Evolutionary conservation across 2,329 filamentous ascomycete species (phyloP), one percentile per base, ranked within the genome.

Genomic region (Fusarium nanum): DNA sequence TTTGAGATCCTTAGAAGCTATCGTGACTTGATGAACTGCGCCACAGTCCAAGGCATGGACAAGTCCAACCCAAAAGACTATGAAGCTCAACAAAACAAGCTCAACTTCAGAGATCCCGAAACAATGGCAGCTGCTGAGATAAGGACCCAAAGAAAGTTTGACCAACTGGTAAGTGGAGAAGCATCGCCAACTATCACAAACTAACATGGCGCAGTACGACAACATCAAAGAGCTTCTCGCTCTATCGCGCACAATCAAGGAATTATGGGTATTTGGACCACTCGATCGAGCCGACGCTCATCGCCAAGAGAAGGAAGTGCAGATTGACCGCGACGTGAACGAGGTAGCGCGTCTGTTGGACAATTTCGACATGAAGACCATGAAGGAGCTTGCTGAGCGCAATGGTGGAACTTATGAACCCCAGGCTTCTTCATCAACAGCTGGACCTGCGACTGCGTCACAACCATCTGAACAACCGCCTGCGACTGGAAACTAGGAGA

Each of bases 101-200:
- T 76, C 37, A 77, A 77, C 65, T 81, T 78, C 58, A 78, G 79
- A 62, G 81, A 80, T 58, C 81, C 81, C 0, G 79, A 83, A 55
- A 77, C 80, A 64, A 80, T 83, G 60, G 80, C 82, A 52, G 81
- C 83, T 30, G 77, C 79, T 7, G 80, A 81, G 45, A 80, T 84
- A 30, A 81, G 81, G 40, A 82, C 83, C 77, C 81, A 82, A 74
- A 80, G 82, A 72, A 82, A 83, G 55, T 84, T 84, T 52, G 81
- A 84, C 58, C 80, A 80, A 5, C 72, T 84, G 18, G 81, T 83
- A 61, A 28, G 75, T 60, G 6, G 23, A 25, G 6, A 25, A 25
- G 23, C 23, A 10, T 9, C 7, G 18, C 12, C 6, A 1, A 30
- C 3, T 11, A 6, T 6, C 28, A 18, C 23, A 23, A 13, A 10